Conservation (phyloP, 441 rosid genomes). For the Dalechampia spathulata region DNA sequence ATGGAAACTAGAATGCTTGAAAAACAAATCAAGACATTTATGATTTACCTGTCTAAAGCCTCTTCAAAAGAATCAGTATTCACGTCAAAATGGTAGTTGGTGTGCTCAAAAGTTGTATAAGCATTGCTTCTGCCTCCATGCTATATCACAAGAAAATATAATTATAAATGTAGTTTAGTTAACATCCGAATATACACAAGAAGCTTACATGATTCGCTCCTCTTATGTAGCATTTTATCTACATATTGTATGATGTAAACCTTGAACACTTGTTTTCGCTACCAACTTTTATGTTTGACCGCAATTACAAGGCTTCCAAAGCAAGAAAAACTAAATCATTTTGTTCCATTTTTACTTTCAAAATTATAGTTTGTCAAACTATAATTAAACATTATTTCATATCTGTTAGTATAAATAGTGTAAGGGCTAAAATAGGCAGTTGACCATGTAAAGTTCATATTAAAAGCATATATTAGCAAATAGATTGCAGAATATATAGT, state of each 20-base stretch:
- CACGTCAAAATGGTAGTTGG: constrained; percentile 65
- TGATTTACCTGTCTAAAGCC: constrained; percentile 70
- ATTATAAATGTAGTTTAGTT: too few species aligned
- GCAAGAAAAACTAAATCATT: not conserved
- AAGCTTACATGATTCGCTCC: too few species aligned
- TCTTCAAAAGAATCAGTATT: constrained; percentile 66
- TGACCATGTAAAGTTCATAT: not conserved
- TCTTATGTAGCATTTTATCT: too few species aligned
- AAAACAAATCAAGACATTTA: not conserved
- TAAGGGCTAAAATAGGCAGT: not conserved
- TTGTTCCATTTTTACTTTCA: too few species aligned
- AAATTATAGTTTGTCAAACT: not conserved
- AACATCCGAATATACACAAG: too few species aligned
- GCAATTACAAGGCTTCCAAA: not conserved
- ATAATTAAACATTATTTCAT: not conserved
- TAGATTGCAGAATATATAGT: too few species aligned
- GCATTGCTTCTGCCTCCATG: constrained; percentile 90
- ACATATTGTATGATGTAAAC: too few species aligned
- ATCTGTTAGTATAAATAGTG: not conserved
- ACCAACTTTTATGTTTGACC: too few species aligned
- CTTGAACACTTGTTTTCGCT: too few species aligned
- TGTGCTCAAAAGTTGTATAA: constrained; percentile 56
- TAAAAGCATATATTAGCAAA: not conserved
- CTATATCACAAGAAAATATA: constrained; percentile 30
- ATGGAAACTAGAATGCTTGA: constrained; percentile 1